These are phyloP conservation scores for Petunia axillaris DNA, from an alignment of 257 asterid genomes.

Conservation along the genomic window DNA sequence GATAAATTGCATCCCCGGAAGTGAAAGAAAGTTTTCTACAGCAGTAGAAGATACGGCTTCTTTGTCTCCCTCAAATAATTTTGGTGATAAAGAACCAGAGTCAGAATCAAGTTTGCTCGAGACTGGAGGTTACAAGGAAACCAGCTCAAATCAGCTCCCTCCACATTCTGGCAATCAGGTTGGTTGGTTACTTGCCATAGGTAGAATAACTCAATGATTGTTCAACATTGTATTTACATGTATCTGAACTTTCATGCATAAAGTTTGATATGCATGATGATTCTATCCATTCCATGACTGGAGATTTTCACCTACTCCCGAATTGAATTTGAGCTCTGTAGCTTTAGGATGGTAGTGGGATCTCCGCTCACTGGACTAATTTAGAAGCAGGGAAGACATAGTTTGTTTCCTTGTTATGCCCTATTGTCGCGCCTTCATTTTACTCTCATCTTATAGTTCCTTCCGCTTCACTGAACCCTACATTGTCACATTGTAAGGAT, in stretches of 20 bases:
- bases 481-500: too few relatives aligned
- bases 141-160: constrained; percentile 13
- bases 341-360: neutral
- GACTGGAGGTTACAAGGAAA: constrained; percentile 29
- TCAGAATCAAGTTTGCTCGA: constrained; percentile 25
- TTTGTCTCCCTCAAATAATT: constrained; percentile 24
- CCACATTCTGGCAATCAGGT: constrained; percentile 35
- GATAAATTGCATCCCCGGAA: constrained; percentile 32
- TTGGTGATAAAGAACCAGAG: constrained; percentile 26
- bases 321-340: neutral
- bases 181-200: neutral
- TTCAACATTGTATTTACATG: neutral
- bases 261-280: neutral
- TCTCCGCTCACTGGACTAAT: neutral
- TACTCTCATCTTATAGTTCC: too few relatives aligned
- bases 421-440: too few relatives aligned
- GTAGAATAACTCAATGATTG: constrained; percentile 9
- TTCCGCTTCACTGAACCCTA: too few relatives aligned
- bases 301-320: constrained; percentile 6
- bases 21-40: constrained; percentile 24
- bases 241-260: neutral
- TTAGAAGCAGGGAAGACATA: too few relatives aligned
- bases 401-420: too few relatives aligned
- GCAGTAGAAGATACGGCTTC: constrained; percentile 33
- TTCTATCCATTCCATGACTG: neutral